Conservation (phyloP, 2,329 filamentous ascomycete species). For the Trichoderma koningiopsis region DNA sequence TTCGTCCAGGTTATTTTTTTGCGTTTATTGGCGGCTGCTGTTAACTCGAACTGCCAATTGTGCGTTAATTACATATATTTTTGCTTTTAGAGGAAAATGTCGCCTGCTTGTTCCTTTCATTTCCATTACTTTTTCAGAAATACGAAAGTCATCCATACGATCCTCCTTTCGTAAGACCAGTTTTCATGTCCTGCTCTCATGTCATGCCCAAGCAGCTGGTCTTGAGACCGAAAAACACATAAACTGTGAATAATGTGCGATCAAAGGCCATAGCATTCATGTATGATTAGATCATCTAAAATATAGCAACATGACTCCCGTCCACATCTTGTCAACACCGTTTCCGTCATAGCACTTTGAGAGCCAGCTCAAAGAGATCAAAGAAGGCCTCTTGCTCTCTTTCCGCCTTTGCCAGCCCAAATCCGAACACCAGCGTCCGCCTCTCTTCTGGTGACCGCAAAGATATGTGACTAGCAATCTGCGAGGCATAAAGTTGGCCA, state of each 20-base stretch:
- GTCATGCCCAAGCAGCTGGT: background rate
- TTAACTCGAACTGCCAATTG: too few species aligned
- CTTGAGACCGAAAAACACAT: background rate
- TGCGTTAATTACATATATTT: too few species aligned
- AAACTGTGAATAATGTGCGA: background rate
- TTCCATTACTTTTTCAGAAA: too few species aligned
- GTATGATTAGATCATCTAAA: background rate
- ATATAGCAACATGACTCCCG: background rate
- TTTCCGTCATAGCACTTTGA: slow-evolving; percentile 53
- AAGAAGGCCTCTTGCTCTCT: slow-evolving; percentile 61
- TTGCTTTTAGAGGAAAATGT: too few species aligned
- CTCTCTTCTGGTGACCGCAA: slow-evolving; percentile 67
- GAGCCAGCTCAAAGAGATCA: slow-evolving; percentile 64
- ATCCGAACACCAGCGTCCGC: slow-evolving; percentile 62
- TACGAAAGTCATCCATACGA: too few species aligned
- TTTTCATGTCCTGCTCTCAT: background rate
- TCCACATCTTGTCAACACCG: background rate
- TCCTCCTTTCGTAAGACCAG: background rate
- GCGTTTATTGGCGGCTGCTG: background rate
- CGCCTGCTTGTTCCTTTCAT: too few species aligned
- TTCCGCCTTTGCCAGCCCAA: slow-evolving; percentile 57
- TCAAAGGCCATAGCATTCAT: background rate
- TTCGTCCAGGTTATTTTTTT: slow-evolving; percentile 27
- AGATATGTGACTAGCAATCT: slow-evolving; percentile 79
- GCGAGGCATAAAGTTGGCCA: slow-evolving; percentile 85